Conservation (phyloP, 106 monocot species). For the Cymbidium sinense region DNA sequence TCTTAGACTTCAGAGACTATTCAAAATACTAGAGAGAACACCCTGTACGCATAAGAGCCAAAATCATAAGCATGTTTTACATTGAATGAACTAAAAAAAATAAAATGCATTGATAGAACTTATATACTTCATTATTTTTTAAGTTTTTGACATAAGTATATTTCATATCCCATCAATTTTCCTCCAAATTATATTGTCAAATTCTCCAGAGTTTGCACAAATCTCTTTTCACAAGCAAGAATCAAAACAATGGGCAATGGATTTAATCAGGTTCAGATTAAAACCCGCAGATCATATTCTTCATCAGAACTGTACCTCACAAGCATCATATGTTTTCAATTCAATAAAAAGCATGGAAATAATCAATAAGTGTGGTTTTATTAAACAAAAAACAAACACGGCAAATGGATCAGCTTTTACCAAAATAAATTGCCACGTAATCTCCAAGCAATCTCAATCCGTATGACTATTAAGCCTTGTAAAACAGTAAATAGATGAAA, state of each 20-base stretch:
- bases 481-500: neutral
- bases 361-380: neutral
- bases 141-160: too few species aligned
- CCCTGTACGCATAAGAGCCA: neutral
- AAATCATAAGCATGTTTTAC: too few species aligned
- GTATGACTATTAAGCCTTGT: too few species aligned
- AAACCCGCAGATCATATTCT: neutral
- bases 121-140: too few species aligned
- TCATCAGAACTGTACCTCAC: neutral
- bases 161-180: too few species aligned
- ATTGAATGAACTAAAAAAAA: neutral
- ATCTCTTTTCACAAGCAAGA: too few species aligned
- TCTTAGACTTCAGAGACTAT: neutral
- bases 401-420: neutral
- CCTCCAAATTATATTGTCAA: too few species aligned
- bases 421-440: neutral
- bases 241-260: too few species aligned
- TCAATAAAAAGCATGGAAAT: neutral
- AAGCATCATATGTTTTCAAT: neutral
- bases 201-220: too few species aligned
- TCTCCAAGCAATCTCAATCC: too few species aligned
- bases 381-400: neutral
- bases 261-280: too few species aligned
- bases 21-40: neutral
- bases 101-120: too few species aligned